These are phyloP conservation scores for Coniophora puteana DNA, from an alignment of 1,284 basidiomycete genomes.

Conservation along the genomic window DNA sequence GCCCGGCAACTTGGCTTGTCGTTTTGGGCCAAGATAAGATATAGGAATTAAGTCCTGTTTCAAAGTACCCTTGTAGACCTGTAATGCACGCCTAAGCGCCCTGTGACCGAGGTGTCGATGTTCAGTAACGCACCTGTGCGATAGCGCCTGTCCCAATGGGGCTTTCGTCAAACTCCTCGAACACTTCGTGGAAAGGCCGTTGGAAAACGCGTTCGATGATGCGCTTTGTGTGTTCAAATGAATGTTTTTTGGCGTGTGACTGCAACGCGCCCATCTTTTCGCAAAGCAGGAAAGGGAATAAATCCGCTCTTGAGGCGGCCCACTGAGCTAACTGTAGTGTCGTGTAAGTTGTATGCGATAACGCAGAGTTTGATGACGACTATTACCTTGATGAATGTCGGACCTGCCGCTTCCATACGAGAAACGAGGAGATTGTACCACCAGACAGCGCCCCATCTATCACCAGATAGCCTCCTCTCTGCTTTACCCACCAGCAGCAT, in stretches of 20 bases:
- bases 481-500: slow-evolving; percentile 80
- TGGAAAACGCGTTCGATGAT: slow-evolving; percentile 87
- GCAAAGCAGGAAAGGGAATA: slow-evolving; percentile 94
- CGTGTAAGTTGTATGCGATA: slow-evolving; percentile 9
- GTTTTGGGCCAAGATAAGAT: slow-evolving; percentile 69
- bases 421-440: slow-evolving; percentile 91
- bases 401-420: slow-evolving; percentile 93
- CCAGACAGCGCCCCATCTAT: slow-evolving; percentile 87
- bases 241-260: slow-evolving; percentile 85
- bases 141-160: slow-evolving; percentile 99
- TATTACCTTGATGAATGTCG: slow-evolving; percentile 93
- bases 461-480: slow-evolving; percentile 52
- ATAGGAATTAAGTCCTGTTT: slow-evolving; percentile 82
- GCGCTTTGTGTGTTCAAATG: slow-evolving; percentile 75
- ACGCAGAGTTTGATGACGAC: not conserved
- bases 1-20: slow-evolving; percentile 44
- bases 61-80: slow-evolving; percentile 87
- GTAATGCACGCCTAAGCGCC: slow-evolving; percentile 6
- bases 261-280: slow-evolving; percentile 85
- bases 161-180: slow-evolving; percentile 83
- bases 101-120: not conserved
- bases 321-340: slow-evolving; percentile 85
- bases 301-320: slow-evolving; percentile 93
- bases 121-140: slow-evolving; percentile 69
- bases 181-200: slow-evolving; percentile 82